Base-by-base conservation (phyloP, 1,284 basidiomycete genomes). In the Abortiporus biennis region DNA sequence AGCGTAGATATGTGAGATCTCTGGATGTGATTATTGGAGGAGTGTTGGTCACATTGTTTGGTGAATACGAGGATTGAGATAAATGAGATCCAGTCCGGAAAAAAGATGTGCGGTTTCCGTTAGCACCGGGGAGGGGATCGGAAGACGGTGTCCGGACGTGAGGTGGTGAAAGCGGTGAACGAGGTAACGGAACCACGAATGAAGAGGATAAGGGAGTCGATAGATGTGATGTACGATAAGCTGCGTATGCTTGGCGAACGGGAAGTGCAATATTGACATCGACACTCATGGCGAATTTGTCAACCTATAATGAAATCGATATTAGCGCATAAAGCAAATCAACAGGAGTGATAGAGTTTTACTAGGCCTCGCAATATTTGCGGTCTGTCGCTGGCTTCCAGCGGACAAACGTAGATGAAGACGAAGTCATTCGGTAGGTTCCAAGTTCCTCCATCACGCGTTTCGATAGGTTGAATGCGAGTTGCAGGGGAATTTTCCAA, bases 221-320 rank as follows among this genome's bases (percentile, higher is more conserved):
- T 4, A 52, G 38, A 19, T 52, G 47, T 8, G 52, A 44, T 8
- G 46, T 42, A 11, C 57, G 54, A 35, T 56, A 57, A 3, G 57
- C 45, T 5, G 48, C 43, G 38, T 56, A 57, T 17, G 49, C 43
- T 24, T 57, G 56, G n/a, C 57, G 53, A 1, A 52, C 42, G 9
- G 51, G 43, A 0, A 54, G 43, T 1, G 51, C 40, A n/a, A 61
- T 42, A 6, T 38, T 43, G 40, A 88, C 61, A 31, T 74, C 75
- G 3, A 73, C 72, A 51, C 83, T 87, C 71, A 90, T 79, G 2
- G 84, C 68, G 57, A 90, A 90, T 48, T 74, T 76, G 56, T 90
- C 85, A 17, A 90, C 66, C 85, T 89, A 54, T 43, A 33, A 13
- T 27, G 31, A 27, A 21, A 25, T 42, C 39, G 39, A 43, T 37